Conservation (phyloP, 2,329 filamentous ascomycete genomes). For the Cryphonectria nitschkei region DNA sequence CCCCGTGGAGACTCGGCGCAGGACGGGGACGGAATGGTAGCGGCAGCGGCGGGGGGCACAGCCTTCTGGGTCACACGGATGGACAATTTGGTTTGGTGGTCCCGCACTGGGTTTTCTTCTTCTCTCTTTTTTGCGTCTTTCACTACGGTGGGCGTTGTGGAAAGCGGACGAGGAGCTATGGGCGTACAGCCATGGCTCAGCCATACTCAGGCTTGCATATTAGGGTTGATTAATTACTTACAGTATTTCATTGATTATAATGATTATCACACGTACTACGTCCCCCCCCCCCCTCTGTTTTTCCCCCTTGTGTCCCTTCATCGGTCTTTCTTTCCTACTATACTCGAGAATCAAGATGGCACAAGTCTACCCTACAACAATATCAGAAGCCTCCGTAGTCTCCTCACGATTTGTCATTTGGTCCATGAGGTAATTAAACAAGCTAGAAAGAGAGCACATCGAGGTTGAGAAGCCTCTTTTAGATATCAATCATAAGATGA, state of each 20-base stretch:
- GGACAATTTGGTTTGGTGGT: background rate
- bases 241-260: background rate
- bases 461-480: background rate
- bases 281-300: too few relatives aligned
- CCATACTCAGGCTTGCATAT: background rate
- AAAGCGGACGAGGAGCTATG: background rate
- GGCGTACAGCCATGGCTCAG: background rate
- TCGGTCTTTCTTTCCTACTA: background rate
- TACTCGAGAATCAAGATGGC: background rate
- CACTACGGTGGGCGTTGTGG: background rate
- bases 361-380: background rate
- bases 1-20: background rate
- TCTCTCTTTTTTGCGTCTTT: background rate
- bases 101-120: background rate
- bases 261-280: background rate
- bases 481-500: background rate
- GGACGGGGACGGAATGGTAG: background rate
- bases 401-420: background rate
- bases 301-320: too few relatives aligned
- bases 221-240: background rate
- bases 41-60: background rate
- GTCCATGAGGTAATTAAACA: background rate
- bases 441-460: background rate
- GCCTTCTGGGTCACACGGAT: background rate
- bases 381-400: background rate